Evolutionary conservation across 306 rosid genomes (phyloP).

Genomic region (Chamaecrista fasciculata): DNA sequence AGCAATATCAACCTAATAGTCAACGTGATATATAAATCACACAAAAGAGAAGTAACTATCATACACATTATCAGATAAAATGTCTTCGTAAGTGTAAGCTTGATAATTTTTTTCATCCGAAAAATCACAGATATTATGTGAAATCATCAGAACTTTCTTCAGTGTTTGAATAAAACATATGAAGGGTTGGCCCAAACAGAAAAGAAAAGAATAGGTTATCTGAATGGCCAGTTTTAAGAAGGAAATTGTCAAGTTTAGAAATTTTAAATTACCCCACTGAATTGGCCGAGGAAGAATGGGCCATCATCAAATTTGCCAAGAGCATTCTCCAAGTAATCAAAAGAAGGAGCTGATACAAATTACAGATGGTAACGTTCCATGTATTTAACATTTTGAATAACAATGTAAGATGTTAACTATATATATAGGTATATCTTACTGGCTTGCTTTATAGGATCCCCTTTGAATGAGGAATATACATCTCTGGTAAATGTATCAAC

Average conservation of each 20-base stretch:
- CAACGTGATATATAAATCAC: constrained; percentile 22
- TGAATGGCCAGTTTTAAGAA: background rate
- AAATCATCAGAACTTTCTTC: background rate
- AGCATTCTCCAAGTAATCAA: constrained; percentile 79
- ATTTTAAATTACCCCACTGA: constrained; percentile 59
- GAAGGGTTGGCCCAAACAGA: no score
- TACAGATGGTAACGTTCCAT: background rate
- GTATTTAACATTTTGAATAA: constrained; percentile 9
- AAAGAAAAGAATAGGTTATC: background rate
- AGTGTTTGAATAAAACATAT: no score
- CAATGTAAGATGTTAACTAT: background rate
- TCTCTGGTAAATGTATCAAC: constrained; percentile 40
- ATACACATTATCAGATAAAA: background rate
- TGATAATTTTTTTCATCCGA: background rate
- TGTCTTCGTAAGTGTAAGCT: background rate
- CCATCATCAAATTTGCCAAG: constrained; percentile 70
- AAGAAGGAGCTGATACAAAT: constrained; percentile 45
- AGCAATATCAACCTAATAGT: constrained; percentile 70
- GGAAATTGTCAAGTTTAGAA: background rate
- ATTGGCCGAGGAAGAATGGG: constrained; percentile 68
- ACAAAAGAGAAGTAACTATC: background rate
- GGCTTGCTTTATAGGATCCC: constrained; percentile 40
- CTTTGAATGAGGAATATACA: constrained; percentile 36
- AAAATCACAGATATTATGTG: background rate
- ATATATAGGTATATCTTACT: constrained; percentile 35